Percentiles rank a stretch among this genome's conserved stretches.
phyloP scores from a whole-genome alignment of 2,329 filamentous ascomycete genomes.

The Pseudogymnoascus sp. region DNA sequence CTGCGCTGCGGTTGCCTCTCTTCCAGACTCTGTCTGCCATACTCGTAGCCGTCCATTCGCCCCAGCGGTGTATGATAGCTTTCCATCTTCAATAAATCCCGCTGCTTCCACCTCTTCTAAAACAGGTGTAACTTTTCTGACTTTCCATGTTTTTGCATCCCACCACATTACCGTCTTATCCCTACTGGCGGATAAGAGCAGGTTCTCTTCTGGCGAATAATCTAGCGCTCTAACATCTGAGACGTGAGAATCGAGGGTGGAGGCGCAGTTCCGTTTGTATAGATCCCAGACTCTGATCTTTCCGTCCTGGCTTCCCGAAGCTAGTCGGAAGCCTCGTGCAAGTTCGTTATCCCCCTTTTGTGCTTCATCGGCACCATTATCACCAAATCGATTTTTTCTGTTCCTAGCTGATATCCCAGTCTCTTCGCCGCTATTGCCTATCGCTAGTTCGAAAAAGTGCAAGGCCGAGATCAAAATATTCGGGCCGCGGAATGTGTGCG shows the following conservation, averaged over 20 bases:
- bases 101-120: conserved; percentile 79
- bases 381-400: conserved; percentile 40
- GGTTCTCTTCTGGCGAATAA: conserved; percentile 66
- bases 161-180: conserved; percentile 94
- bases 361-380: conserved; percentile 38
- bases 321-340: conserved; percentile 64
- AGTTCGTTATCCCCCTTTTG: conserved; percentile 37
- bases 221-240: conserved; percentile 87
- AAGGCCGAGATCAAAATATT: conserved; percentile 86
- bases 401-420: conserved; percentile 31
- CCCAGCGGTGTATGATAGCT: conserved; percentile 74
- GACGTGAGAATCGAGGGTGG: conserved; percentile 82
- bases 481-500: conserved; percentile 90
- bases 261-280: conserved; percentile 69
- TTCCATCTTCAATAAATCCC: conserved; percentile 67
- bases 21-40: conserved; percentile 71
- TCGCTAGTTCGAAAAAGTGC: conserved; percentile 75
- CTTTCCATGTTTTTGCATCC: conserved; percentile 80
- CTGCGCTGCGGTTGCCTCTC: conserved; percentile 73
- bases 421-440: conserved; percentile 33
- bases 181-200: conserved; percentile 74
- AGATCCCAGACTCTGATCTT: conserved; percentile 89
- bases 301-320: conserved; percentile 89
- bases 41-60: conserved; percentile 74
- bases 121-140: conserved; percentile 70